These are phyloP conservation scores for Trichoderma atroviride DNA, from an alignment of 2,329 filamentous ascomycete species.

Conservation along the genomic window DNA sequence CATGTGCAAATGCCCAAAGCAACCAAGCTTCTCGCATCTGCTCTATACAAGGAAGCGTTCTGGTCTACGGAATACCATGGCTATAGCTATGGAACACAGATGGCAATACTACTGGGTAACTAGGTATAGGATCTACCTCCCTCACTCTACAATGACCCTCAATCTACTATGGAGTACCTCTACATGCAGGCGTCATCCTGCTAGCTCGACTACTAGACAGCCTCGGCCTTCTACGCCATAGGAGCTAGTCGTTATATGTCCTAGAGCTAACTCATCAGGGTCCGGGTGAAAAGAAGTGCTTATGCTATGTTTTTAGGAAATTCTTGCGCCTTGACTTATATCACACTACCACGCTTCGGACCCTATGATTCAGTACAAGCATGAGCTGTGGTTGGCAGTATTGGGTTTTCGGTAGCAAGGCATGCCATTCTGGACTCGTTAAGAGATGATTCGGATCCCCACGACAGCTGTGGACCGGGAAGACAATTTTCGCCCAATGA, in stretches of 20 bases:
- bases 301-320: background rate
- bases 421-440: background rate
- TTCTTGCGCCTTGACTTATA: background rate
- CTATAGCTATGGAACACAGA: background rate
- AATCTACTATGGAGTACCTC: background rate
- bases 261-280: background rate
- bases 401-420: background rate
- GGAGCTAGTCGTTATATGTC: background rate
- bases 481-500: background rate
- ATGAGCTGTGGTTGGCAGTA: background rate
- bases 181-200: background rate
- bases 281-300: background rate
- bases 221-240: background rate
- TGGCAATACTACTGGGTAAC: background rate
- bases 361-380: background rate
- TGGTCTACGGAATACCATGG: background rate
- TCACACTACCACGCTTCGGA: background rate
- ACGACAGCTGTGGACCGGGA: background rate
- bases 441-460: background rate
- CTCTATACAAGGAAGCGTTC: background rate
- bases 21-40: background rate
- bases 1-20: background rate
- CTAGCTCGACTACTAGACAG: background rate
- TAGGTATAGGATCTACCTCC: too few species aligned
- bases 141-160: background rate